phyloP scores from a whole-genome alignment of 2,329 filamentous ascomycete species.

The Coniella lustricola region DNA sequence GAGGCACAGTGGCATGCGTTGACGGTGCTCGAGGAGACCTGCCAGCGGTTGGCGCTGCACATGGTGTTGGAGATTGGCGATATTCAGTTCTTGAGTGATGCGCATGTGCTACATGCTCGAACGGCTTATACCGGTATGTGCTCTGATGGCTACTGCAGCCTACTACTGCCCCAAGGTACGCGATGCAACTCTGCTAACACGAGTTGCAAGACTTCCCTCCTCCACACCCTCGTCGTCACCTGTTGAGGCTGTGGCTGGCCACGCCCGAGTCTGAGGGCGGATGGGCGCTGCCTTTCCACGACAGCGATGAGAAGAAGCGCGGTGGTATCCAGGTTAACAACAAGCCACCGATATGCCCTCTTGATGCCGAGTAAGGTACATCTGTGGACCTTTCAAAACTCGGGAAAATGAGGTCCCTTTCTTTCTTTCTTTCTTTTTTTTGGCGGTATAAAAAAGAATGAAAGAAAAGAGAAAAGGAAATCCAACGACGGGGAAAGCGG shows the following conservation, averaged over 20 bases:
- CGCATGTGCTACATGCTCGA: slow-evolving; percentile 72
- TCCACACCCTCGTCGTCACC: slow-evolving; percentile 63
- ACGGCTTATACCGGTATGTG: slow-evolving; percentile 67
- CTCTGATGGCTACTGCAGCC: no score
- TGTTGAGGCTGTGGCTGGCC: slow-evolving; percentile 79
- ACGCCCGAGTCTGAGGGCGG: slow-evolving; percentile 77
- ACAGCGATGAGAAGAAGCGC: slow-evolving; percentile 76
- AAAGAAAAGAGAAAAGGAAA: no score
- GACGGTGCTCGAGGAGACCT: slow-evolving; percentile 67
- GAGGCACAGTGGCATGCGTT: slow-evolving; percentile 62
- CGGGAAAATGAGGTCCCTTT: no score
- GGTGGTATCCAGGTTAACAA: slow-evolving; percentile 86
- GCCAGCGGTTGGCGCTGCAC: slow-evolving; percentile 65
- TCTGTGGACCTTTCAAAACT: no score
- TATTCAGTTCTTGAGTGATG: slow-evolving; percentile 79
- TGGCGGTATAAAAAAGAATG: background rate
- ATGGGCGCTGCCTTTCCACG: slow-evolving; percentile 77
- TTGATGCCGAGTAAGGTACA: slow-evolving; percentile 66
- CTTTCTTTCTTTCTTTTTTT: background rate
- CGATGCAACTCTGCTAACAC: background rate
- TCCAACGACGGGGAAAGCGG: no score
- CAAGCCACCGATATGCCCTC: slow-evolving; percentile 62
- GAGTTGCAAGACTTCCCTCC: slow-evolving; percentile 43
- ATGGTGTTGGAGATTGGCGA: slow-evolving; percentile 84
- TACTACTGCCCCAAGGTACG: no score